Evolutionary conservation across 305 asterid species (phyloP), one percentile per base, ranked within the genome.

Genomic region (Fraxinus sp.): DNA sequence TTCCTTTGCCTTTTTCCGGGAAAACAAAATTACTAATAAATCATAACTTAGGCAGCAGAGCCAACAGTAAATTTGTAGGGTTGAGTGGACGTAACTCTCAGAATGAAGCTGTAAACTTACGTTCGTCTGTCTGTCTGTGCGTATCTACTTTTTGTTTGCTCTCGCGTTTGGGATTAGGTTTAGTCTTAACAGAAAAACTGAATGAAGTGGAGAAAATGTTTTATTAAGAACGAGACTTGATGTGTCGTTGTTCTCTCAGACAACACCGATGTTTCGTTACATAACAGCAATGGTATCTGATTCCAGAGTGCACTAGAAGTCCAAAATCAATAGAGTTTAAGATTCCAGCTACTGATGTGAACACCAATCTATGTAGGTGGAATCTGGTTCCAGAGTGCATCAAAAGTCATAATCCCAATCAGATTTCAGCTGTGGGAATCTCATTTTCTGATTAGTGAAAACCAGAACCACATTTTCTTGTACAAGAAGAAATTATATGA

Each of bases 331-430:
- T 2, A 8, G 16, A 26, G 83, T 9, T 79, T 22, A 18, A 7
- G 28, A 59, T 49, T 49, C 59, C 59, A 49, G 7, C 9, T 33
- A 64, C 33, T 62, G 74, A 13, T 30, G 41, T 39, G 13, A 39
- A 39, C 46, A 13, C 49, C 64, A 16, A 7, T 68, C 32, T 37
- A 37, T 39, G 46, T 64, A 55, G 74, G n/a, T 30, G 41, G 86
- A 9, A 83, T 83, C 83, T 78, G 77, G 71, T 83, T 28, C 83
- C 41, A 78, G 64, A 18, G 13, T 66, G 16, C 52, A 8, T 68
- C 30, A 73, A 9, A 75, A 76, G 22, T 14, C 35, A n/a, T 22
- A 35, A 22, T 4, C 49, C 49, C 44, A 20, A 6, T 70, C 28
- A n/a, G 14, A 9, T 70, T 46, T 18, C 30, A 64, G 76, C 6